Base-by-base conservation (phyloP, 164 flowering plant species). In the Piper longum region DNA sequence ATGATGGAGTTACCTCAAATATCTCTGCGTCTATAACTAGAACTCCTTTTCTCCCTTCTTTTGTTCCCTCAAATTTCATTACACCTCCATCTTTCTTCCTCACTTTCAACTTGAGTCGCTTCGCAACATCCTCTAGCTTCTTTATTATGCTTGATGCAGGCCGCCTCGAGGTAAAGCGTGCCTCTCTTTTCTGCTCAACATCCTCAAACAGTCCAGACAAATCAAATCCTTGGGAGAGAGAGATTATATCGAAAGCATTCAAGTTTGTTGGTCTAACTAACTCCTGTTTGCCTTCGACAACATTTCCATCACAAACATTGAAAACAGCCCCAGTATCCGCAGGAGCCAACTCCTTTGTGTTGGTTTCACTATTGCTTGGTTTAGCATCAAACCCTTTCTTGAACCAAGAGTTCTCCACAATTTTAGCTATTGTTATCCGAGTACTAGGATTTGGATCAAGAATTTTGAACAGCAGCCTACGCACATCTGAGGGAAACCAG, bases 161-260 rank as follows among this genome's bases (percentile, higher is more conserved):
- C 63, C 73, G 69, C 57, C 62, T 71, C 5, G 86, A 80, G 16
- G 85, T 80, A 70, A 91, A 91, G 66, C 81, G 80, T 19, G 73
- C 76, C 69, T 81, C 88, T 64, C 57, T 78, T 71, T 68, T 78
- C 13, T 56, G 59, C 57, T 51, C 61, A 48, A 43, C 45, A 3
- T 78, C 86, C 57, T 77, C 81, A 44, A 91, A 86, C 68, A 91
- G 69, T 12, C 88, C 87, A 11, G 93, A 82, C 63, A 91, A 70
- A 69, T 88, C 85, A 70, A 91, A 88, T 7, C 96, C 95, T 55
- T 79, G 71, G 2, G 95, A 88, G 41, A 83, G 79, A 3, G 91
- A 84, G 44, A 91, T 91, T 60, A 88, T 82, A 70, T 87, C 89
- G 62, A 91, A 91, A 18, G 96, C 98, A 76, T 86, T 91, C 75